A percentile compares a stretch with the other conserved stretches of the same genome.
Evolutionary conservation across 176 grass and related monocot genomes (phyloP).

Genomic region (Triticum monococcum): DNA sequence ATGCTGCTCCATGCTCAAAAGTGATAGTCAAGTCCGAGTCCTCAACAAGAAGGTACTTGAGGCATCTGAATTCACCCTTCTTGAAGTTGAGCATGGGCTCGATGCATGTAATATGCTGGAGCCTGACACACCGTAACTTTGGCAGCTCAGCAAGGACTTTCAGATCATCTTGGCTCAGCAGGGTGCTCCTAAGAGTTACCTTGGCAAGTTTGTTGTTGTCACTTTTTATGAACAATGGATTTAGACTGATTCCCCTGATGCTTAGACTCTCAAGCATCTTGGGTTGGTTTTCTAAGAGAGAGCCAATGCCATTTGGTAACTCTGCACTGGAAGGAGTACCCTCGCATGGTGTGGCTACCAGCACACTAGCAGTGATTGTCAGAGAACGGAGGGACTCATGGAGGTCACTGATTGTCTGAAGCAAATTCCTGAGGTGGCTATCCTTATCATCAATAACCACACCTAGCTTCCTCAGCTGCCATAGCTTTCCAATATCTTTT

Average conservation of each 20-base stretch:
- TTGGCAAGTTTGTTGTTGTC: neutral
- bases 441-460: slow-evolving; percentile 1
- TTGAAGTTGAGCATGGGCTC: neutral
- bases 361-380: neutral
- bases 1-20: neutral
- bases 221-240: neutral
- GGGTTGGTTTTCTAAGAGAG: neutral
- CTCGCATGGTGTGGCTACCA: accelerated
- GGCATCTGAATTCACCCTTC: neutral
- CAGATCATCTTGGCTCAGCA: neutral
- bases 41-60: slow-evolving; percentile 15
- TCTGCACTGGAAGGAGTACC: neutral
- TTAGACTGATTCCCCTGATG: neutral
- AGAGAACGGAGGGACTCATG: neutral
- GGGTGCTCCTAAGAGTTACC: slow-evolving; percentile 1
- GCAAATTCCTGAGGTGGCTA: neutral
- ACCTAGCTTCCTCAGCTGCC: slow-evolving; percentile 24
- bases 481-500: neutral
- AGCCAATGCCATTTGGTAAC: neutral
- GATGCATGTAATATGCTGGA: neutral
- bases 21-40: neutral
- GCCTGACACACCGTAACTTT: neutral
- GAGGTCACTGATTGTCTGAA: neutral
- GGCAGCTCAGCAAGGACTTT: neutral
- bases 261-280: slow-evolving; percentile 18